Percentiles rank a stretch among this genome's conserved stretches.
Conservation (phyloP, 441 rosid genomes). For the Raphanus hybrid region DNA sequence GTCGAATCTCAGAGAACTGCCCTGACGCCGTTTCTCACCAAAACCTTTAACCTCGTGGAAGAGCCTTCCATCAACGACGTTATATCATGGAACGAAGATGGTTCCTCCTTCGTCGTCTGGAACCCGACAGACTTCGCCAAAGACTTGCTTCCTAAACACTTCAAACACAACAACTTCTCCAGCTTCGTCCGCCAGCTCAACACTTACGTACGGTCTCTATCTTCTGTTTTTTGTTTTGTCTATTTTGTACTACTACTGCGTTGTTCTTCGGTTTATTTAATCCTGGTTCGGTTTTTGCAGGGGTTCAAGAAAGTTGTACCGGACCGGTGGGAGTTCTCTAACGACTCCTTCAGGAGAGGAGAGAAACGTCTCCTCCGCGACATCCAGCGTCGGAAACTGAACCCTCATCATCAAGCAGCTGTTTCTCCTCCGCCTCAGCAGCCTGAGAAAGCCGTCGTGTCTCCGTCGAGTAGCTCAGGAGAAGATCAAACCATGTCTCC, state of each 20-base stretch:
- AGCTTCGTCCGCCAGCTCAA: constrained; percentile 81
- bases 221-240: neutral
- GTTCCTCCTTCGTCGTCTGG: constrained; percentile 69
- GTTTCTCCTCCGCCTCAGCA: neutral
- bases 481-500: constrained; percentile 55
- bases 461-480: constrained; percentile 58
- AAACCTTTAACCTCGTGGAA: constrained; percentile 64
- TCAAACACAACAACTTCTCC: constrained; percentile 76
- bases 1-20: constrained; percentile 49
- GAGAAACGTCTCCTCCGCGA: constrained; percentile 65
- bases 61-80: constrained; percentile 56
- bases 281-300: constrained; percentile 28
- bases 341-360: constrained; percentile 62
- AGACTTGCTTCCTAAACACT: constrained; percentile 68
- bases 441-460: constrained; percentile 43
- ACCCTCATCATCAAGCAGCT: constrained; percentile 4
- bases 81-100: constrained; percentile 70
- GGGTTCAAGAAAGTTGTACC: constrained; percentile 71
- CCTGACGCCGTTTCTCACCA: constrained; percentile 66
- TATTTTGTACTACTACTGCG: too few relatives aligned
- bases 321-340: constrained; percentile 79
- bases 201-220: constrained; percentile 50
- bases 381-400: constrained; percentile 68
- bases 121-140: constrained; percentile 61
- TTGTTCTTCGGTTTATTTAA: neutral